Conservation (phyloP, 2,329 filamentous ascomycete genomes). For the Talaromyces marneffei region DNA sequence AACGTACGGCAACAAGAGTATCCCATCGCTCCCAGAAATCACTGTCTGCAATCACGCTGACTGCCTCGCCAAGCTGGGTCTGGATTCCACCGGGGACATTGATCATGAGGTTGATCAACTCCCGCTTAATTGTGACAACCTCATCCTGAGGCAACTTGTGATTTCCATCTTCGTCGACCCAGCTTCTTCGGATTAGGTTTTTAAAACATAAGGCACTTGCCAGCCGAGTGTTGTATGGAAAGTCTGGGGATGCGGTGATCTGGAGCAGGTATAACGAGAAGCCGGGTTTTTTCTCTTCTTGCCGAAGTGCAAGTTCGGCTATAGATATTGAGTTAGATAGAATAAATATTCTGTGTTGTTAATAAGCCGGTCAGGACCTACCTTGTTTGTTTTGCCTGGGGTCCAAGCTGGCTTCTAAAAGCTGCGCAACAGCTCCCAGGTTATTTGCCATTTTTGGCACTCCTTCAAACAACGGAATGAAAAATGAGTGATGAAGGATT, state of each 20-base stretch:
- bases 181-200: constrained; percentile 93
- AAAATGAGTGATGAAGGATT: neutral
- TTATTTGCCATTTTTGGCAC: constrained; percentile 52
- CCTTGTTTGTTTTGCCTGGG: constrained; percentile 84
- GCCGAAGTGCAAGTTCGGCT: constrained; percentile 78
- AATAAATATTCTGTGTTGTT: neutral
- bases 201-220: constrained; percentile 93
- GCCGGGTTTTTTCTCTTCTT: constrained; percentile 73
- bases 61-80: constrained; percentile 89
- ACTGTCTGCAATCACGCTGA: constrained; percentile 94
- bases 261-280: constrained; percentile 86
- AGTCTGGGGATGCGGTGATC: constrained; percentile 71
- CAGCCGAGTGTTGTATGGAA: constrained; percentile 73
- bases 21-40: constrained; percentile 97
- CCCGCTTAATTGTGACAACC: constrained; percentile 84
- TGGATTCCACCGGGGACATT: constrained; percentile 81
- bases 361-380: constrained; percentile 38
- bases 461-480: neutral
- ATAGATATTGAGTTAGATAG: constrained; percentile 16
- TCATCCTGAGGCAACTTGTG: constrained; percentile 82
- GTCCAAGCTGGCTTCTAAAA: constrained; percentile 87
- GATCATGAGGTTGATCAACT: constrained; percentile 96
- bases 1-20: constrained; percentile 73
- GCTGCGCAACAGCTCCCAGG: constrained; percentile 63
- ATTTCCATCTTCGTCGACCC: constrained; percentile 90